These are phyloP conservation scores for Tillandsia leiboldiana DNA, from an alignment of 176 grass and related monocot species.

Conservation along the genomic window DNA sequence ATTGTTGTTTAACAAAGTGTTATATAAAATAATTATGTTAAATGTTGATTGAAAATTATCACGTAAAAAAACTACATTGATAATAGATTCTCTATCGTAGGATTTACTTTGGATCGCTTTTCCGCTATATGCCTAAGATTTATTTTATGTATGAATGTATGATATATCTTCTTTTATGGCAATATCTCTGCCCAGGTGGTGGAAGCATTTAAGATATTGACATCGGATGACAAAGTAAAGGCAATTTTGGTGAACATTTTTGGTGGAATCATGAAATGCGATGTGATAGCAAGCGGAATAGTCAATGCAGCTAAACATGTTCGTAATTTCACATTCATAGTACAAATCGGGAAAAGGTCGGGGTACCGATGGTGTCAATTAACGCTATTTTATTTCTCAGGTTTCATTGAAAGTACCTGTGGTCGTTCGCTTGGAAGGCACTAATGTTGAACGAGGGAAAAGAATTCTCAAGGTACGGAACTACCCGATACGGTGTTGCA, in stretches of 20 bases:
- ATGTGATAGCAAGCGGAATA: constrained; percentile 96
- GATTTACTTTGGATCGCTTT: neutral
- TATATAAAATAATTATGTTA: constrained; percentile 6
- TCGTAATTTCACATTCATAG: neutral
- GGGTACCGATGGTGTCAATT: too few species aligned
- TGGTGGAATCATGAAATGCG: constrained; percentile 99
- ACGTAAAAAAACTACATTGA: neutral
- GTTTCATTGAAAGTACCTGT: constrained; percentile 97
- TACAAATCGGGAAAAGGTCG: too few species aligned
- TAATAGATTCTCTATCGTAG: neutral
- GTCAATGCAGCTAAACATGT: constrained; percentile 97
- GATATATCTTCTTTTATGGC: neutral
- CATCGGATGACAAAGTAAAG: constrained; percentile 97
- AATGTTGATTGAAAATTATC: neutral
- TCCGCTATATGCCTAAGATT: neutral
- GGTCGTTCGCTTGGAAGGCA: constrained; percentile 92
- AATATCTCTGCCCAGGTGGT: constrained; percentile 58
- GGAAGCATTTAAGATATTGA: constrained; percentile 98
- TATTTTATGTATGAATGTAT: neutral
- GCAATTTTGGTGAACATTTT: constrained; percentile 99
- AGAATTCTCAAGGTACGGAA: constrained; percentile 91
- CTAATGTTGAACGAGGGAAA: constrained; percentile 98
- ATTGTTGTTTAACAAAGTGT: constrained; percentile 3
- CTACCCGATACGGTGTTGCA: neutral
- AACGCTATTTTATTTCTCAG: constrained; percentile 19